phyloP scores from a whole-genome alignment of 371 early-diverging fungal species.

The Lichtheimia ornata region DNA sequence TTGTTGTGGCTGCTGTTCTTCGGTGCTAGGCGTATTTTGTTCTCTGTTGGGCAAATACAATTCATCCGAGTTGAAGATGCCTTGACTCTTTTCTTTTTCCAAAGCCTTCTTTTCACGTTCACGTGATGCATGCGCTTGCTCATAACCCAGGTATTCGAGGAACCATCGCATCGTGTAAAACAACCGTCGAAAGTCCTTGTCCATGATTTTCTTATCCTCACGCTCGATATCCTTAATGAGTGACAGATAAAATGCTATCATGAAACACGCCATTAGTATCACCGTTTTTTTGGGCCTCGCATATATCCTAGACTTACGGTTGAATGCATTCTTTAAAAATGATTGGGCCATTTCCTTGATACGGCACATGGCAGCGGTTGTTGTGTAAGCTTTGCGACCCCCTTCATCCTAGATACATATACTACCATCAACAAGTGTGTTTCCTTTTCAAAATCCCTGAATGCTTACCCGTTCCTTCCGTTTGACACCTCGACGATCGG shows the following conservation, averaged over 20 bases:
- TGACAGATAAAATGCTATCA: slow-evolving; percentile 56
- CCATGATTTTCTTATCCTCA: slow-evolving; percentile 56
- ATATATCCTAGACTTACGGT: slow-evolving; percentile 41
- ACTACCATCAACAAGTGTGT: background rate
- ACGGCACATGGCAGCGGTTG: slow-evolving; percentile 20
- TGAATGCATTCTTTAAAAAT: slow-evolving; percentile 62
- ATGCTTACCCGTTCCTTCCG: slow-evolving; percentile 29
- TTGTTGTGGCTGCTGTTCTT: background rate
- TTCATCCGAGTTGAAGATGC: background rate
- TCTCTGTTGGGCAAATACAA: background rate
- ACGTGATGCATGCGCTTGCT: slow-evolving; percentile 19
- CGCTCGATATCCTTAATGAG: slow-evolving; percentile 63
- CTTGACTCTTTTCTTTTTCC: slow-evolving; percentile 1
- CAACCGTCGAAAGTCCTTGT: slow-evolving; percentile 46
- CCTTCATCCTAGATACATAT: slow-evolving; percentile 22
- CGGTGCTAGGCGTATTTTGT: background rate
- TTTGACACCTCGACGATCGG: slow-evolving; percentile 29
- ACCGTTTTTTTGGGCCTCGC: too few species aligned
- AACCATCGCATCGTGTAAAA: slow-evolving; percentile 43
- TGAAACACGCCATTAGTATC: background rate
- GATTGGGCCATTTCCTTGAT: slow-evolving; percentile 37
- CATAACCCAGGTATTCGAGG: slow-evolving; percentile 33
- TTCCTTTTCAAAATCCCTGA: background rate
- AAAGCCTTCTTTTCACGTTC: background rate
- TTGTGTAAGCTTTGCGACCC: slow-evolving; percentile 24